Percentiles rank a stretch among this genome's conserved stretches.
phyloP scores from a whole-genome alignment of 139 green algal species.

The Chlorella sp. region DNA sequence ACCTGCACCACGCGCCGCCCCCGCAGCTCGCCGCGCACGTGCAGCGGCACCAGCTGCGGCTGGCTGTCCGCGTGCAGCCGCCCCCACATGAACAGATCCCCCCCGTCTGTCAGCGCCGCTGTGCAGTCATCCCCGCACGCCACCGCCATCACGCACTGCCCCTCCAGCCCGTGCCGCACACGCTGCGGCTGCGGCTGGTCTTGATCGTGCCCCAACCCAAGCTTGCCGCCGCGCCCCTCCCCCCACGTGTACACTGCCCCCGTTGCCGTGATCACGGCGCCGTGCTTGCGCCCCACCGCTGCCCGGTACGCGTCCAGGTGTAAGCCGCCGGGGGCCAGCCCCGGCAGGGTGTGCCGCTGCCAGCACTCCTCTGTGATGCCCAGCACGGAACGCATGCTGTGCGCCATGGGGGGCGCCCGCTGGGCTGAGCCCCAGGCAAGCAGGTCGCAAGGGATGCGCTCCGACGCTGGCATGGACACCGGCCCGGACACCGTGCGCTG shows the following conservation, averaged over 20 bases:
- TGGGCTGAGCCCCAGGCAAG: slow-evolving; percentile 69
- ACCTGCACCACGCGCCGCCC: slow-evolving; percentile 13
- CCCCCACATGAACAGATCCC: slow-evolving; percentile 85
- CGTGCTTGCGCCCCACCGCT: slow-evolving; percentile 58
- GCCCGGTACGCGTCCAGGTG: slow-evolving; percentile 62
- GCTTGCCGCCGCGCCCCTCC: slow-evolving; percentile 59
- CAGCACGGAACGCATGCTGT: neutral
- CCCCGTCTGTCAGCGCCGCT: slow-evolving; percentile 70
- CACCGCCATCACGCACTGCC: slow-evolving; percentile 57
- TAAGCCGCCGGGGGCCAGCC: slow-evolving; percentile 57
- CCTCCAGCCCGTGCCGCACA: slow-evolving; percentile 61
- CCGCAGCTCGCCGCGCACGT: slow-evolving; percentile 34
- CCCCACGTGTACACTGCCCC: slow-evolving; percentile 78
- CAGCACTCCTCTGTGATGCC: slow-evolving; percentile 22
- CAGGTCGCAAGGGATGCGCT: slow-evolving; percentile 72
- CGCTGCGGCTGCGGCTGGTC: slow-evolving; percentile 51
- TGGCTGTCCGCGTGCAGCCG: slow-evolving; percentile 18
- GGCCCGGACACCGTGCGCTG: slow-evolving; percentile 29
- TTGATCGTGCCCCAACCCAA: slow-evolving; percentile 69
- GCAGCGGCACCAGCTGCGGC: slow-evolving; percentile 38
- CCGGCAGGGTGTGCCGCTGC: slow-evolving; percentile 55
- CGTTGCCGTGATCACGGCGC: slow-evolving; percentile 58
- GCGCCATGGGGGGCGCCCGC: neutral
- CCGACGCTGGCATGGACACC: slow-evolving; percentile 34
- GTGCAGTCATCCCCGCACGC: slow-evolving; percentile 69